These are phyloP conservation scores for Solanum hybrid DNA, from an alignment of 305 asterid genomes.

Conservation along the genomic window DNA sequence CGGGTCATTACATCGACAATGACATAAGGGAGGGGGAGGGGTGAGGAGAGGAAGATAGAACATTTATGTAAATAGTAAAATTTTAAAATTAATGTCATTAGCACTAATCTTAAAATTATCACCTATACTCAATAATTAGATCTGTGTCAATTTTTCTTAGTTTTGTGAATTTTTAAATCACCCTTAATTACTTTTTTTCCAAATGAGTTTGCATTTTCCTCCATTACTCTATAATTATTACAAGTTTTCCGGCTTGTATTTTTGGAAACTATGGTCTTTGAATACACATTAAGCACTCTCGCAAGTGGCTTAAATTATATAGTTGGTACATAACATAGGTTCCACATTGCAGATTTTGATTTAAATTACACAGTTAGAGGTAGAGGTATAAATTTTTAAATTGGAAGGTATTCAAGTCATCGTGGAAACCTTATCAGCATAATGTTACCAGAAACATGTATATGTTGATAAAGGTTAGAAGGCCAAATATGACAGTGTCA, in stretches of 20 bases:
- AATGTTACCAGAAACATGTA: neutral
- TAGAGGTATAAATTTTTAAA: neutral
- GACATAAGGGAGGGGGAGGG: neutral
- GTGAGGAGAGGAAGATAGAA: neutral
- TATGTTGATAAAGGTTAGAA: neutral
- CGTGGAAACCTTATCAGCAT: neutral
- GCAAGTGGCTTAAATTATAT: neutral
- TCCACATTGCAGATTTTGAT: neutral
- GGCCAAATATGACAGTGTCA: neutral
- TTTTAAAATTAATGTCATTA: neutral
- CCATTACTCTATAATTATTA: neutral
- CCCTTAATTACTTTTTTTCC: neutral
- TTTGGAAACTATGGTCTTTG: neutral
- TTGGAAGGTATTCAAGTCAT: neutral
- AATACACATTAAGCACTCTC: neutral
- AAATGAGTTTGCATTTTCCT: neutral
- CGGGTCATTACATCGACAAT: neutral
- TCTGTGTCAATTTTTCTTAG: neutral
- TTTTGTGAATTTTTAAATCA: neutral
- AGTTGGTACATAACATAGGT: neutral
- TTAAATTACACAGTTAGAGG: neutral
- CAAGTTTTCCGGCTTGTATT: neutral
- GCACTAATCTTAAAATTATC: neutral
- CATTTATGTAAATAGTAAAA: no score
- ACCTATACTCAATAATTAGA: neutral